Evolutionary conservation across 2,329 filamentous ascomycete genomes (phyloP).

Genomic region (Apiospora aurea): DNA sequence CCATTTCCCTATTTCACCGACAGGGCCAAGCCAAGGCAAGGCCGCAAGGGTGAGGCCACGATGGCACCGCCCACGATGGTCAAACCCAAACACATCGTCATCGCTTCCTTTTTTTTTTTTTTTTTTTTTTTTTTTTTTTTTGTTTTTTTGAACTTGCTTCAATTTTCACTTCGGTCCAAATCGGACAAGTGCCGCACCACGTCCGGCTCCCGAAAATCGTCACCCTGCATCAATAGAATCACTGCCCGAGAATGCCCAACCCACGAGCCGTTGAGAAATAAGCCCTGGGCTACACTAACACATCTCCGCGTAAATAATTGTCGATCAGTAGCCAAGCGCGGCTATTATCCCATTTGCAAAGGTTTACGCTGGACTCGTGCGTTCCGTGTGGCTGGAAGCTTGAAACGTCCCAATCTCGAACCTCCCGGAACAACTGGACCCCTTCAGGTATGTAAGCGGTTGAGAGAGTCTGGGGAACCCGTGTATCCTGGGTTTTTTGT

Average conservation of each 20-base stretch:
- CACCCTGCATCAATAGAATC: not conserved
- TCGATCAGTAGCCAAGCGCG: slow-evolving; percentile 5
- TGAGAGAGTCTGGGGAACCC: slow-evolving; percentile 1
- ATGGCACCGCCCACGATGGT: not conserved
- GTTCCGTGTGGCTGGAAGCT: slow-evolving; percentile 9
- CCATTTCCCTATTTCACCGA: not conserved
- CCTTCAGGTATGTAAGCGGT: not conserved
- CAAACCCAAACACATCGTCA: slow-evolving; percentile 8
- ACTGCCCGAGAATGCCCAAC: not conserved
- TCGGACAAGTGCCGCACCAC: slow-evolving; percentile 1
- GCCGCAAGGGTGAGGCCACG: not conserved
- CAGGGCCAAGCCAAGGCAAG: slow-evolving; percentile 14
- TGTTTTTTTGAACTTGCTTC: not conserved
- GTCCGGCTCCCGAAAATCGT: not conserved
- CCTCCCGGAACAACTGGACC: not conserved
- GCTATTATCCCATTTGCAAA: slow-evolving; percentile 13
- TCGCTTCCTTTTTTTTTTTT: slow-evolving; percentile 3
- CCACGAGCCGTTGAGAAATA: slow-evolving; percentile 20
- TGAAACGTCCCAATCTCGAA: slow-evolving; percentile 10
- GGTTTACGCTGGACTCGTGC: not conserved
- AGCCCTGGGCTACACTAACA: not conserved
- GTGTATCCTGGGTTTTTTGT: slow-evolving; percentile 1
- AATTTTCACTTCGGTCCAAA: slow-evolving; percentile 1
- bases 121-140: not conserved
- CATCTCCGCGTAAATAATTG: not conserved